Percentiles rank a stretch among this genome's conserved stretches.
These are phyloP conservation scores for Eucalyptus erythrocorys DNA, from an alignment of 345 rosid genomes.

Conservation along the genomic window DNA sequence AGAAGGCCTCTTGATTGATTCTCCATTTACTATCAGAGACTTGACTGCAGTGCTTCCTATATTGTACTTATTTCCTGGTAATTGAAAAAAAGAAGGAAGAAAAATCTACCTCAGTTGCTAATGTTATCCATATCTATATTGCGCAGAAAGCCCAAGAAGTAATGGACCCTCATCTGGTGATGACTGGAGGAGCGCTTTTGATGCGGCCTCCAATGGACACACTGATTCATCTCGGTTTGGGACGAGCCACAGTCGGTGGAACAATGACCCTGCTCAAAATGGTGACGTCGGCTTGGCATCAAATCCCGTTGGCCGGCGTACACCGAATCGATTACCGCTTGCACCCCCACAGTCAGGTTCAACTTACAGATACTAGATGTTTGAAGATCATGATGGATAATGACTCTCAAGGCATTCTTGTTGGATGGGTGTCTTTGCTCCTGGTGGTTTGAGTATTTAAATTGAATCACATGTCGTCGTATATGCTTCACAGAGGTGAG, in stretches of 20 bases:
- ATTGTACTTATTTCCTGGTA: background rate
- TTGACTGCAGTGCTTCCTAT: background rate
- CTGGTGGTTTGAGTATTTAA: background rate
- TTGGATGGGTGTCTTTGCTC: background rate
- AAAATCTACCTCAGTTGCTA: background rate
- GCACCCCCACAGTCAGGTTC: slow-evolving; percentile 70
- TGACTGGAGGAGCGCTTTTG: slow-evolving; percentile 90
- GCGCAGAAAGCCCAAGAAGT: slow-evolving; percentile 73
- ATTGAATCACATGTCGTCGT: background rate
- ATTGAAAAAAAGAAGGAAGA: background rate
- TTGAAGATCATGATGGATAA: background rate
- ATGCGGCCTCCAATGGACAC: slow-evolving; percentile 65
- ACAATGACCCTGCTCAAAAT: slow-evolving; percentile 62
- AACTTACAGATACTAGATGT: slow-evolving; percentile 21
- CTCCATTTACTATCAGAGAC: background rate
- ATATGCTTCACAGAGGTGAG: background rate
- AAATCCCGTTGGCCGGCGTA: slow-evolving; percentile 51
- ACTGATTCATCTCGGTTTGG: slow-evolving; percentile 32
- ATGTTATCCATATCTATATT: background rate
- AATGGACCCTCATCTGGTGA: slow-evolving; percentile 44
- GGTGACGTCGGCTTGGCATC: slow-evolving; percentile 50
- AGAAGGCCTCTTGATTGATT: background rate
- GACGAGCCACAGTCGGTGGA: slow-evolving; percentile 50
- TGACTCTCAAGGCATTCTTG: background rate
- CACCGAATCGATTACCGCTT: slow-evolving; percentile 79